These are phyloP conservation scores for Neoboletus magnificus DNA, from an alignment of 768 basidiomycete species.

Conservation along the genomic window DNA sequence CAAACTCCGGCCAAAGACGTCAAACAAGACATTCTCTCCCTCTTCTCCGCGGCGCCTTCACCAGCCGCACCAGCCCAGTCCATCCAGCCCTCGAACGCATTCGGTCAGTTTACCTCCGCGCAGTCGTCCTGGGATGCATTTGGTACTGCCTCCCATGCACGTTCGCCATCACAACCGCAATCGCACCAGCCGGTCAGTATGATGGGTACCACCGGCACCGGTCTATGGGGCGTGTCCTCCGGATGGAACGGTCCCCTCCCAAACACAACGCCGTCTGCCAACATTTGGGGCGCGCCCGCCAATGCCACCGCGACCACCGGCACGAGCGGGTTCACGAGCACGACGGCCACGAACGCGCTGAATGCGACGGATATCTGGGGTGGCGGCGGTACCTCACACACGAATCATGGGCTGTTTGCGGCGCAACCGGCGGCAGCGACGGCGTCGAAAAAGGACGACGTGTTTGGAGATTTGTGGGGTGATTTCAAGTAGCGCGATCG, in stretches of 20 bases:
- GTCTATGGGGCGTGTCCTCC: slow-evolving; percentile 64
- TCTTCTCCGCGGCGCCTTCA: slow-evolving; percentile 55
- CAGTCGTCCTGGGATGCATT: slow-evolving; percentile 27
- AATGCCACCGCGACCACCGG: background rate
- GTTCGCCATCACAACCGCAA: background rate
- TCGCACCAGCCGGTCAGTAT: slow-evolving; percentile 43
- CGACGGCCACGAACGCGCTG: slow-evolving; percentile 17
- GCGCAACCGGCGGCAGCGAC: slow-evolving; percentile 24
- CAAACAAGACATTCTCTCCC: slow-evolving; percentile 82
- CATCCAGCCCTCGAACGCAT: slow-evolving; percentile 27
- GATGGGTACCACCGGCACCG: slow-evolving; percentile 51
- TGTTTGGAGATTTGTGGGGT: slow-evolving; percentile 82
- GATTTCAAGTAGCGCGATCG: slow-evolving; percentile 56
- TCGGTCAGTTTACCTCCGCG: slow-evolving; percentile 36
- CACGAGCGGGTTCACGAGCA: slow-evolving; percentile 11
- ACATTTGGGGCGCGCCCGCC: slow-evolving; percentile 34
- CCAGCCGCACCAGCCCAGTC: slow-evolving; percentile 26
- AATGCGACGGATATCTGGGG: slow-evolving; percentile 63
- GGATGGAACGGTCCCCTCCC: slow-evolving; percentile 50
- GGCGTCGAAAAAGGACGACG: slow-evolving; percentile 66
- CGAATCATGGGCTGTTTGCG: slow-evolving; percentile 35
- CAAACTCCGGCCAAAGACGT: slow-evolving; percentile 59
- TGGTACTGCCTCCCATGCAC: slow-evolving; percentile 1
- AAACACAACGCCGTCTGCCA: slow-evolving; percentile 23
- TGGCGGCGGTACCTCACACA: slow-evolving; percentile 32